A percentile compares a stretch with the other conserved stretches of the same genome.
phyloP scores from a whole-genome alignment of 306 rosid genomes.

The Cucumis sativus region DNA sequence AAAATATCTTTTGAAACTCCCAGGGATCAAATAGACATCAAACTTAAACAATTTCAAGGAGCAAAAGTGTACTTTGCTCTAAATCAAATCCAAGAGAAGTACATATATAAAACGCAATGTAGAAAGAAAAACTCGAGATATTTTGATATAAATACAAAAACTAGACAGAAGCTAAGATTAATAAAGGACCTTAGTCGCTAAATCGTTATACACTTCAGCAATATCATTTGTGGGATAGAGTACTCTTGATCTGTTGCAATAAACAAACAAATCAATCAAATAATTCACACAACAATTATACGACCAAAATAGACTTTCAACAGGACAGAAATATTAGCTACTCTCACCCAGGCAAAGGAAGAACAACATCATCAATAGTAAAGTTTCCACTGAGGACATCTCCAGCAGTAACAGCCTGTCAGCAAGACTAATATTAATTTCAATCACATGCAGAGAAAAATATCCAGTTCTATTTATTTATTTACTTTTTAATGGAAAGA shows the following conservation, averaged over 20 bases:
- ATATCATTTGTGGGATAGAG: constrained; percentile 58
- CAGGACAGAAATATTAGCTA: background rate
- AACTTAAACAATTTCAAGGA: background rate
- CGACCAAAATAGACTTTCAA: constrained; percentile 4
- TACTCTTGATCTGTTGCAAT: constrained; percentile 54
- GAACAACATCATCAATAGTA: constrained; percentile 69
- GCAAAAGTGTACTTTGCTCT: too few relatives aligned
- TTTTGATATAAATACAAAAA: background rate
- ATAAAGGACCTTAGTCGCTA: constrained; percentile 53
- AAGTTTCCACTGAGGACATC: constrained; percentile 48
- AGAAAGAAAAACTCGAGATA: background rate
- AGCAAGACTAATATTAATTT: constrained; percentile 2
- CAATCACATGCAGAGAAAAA: background rate
- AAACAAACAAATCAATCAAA: background rate
- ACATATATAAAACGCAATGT: background rate
- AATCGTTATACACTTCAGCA: constrained; percentile 61
- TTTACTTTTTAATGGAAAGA: too few relatives aligned
- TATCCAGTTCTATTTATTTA: background rate
- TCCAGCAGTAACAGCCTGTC: constrained; percentile 62
- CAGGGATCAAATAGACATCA: background rate
- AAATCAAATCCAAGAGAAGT: background rate
- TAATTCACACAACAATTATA: background rate
- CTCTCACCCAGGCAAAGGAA: constrained; percentile 94
- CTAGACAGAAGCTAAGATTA: background rate
- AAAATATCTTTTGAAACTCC: background rate